Base-by-base conservation (phyloP, 2,329 filamentous ascomycete genomes). In the Boeremia exigua region DNA sequence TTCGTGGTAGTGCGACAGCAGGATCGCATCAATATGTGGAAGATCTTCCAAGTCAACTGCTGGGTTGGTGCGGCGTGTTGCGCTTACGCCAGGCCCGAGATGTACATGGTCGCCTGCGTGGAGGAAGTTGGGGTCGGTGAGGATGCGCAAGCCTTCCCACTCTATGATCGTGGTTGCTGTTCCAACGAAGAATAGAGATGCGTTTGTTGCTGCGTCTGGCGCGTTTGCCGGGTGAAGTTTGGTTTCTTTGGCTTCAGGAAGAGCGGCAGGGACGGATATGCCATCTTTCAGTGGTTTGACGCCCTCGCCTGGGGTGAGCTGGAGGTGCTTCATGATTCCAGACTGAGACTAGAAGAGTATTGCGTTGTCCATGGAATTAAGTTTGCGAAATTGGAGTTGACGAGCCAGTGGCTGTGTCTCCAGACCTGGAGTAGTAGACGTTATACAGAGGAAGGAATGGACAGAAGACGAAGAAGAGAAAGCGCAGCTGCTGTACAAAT, bases 61-160 rank as follows among this genome's bases (percentile, higher is more conserved):
- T 19, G 86, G 86, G 59, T 89, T 82, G 0, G 82, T 88, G 23
- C 73, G 70, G 2, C 86, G 78, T 23, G 77, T 78, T 1, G 78
- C 82, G 2, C 79, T 82, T 2, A 88, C 85, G 1, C 86, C 86
- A 0, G 86, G 86, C 0, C 86, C 87, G 1, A 89, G 80, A 67
- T 89, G 86, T 8, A 89, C 85, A 62, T 88, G 84, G 63, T 88
- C 85, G 29, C 86, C 86, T 1, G 81, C 81, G 63, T 88, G 86
- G 0, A 89, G 79, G 72, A 89, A 89, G 59, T 72, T 71, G 10
- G 69, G 70, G 54, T 79, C 83, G 0, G 84, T 86, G 44, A 86
- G 78, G 57, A 86, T 77, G 28, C 82, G 79, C 42, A 83, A 69
- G 38, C 79, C 80, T 56, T 78, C 70, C 81, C 81, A 86, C 68